Evolutionary conservation across 73 alveolate species (phyloP).

Genomic region (Diophrys appendiculata): DNA sequence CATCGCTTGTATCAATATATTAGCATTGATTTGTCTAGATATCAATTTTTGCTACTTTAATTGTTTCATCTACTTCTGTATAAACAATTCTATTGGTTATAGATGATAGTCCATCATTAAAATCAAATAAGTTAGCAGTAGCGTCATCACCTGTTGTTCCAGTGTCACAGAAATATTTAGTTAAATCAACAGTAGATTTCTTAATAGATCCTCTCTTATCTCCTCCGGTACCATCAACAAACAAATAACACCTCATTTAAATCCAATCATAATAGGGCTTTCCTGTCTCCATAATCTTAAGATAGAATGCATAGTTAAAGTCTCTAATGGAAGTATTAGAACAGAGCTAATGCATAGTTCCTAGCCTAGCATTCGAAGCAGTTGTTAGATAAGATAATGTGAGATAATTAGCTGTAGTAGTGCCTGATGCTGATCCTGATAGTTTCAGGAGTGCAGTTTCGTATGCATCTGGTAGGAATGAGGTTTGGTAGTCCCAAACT

Average conservation of each 20-base stretch:
- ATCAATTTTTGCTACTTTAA: neutral
- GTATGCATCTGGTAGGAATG: neutral
- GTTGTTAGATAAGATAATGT: neutral
- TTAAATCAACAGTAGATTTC: neutral
- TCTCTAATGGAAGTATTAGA: neutral
- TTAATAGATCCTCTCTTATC: too few relatives aligned
- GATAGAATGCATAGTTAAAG: neutral
- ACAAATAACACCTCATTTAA: neutral
- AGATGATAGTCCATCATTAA: neutral
- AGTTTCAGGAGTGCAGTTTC: neutral
- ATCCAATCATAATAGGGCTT: neutral
- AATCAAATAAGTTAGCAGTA: too few relatives aligned
- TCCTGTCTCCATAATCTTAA: neutral
- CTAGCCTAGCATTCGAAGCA: neutral
- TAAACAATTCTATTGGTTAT: neutral
- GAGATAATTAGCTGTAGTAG: neutral
- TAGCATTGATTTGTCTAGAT: neutral
- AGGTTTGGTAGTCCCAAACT: neutral
- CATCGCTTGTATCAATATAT: neutral
- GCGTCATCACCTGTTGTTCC: neutral
- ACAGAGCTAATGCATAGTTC: neutral
- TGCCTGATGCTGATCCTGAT: neutral
- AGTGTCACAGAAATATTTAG: neutral
- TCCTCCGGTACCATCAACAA: too few relatives aligned
- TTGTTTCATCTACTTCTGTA: neutral